Base-by-base conservation (phyloP, 1,139 yeast genomes). In the Yamadazyma triangularis region DNA sequence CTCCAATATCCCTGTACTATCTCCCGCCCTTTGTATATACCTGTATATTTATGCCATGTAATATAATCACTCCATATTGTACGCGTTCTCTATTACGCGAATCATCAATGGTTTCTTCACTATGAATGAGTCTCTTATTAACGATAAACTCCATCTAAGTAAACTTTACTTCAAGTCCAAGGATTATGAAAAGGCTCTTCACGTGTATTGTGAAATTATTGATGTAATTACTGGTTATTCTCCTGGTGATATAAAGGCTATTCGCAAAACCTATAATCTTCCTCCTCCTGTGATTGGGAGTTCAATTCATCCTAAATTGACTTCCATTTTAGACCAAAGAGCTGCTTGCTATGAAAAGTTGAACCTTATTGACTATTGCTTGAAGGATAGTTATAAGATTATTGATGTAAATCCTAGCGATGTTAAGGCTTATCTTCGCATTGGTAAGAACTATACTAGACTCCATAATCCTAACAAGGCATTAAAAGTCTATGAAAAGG, bases 271-370 rank as follows among this genome's bases (percentile, higher is more conserved):
- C 13, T 50, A 56, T 32, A 38, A 44, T 2, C 39, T 59, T 5
- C 28, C 32, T 9, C 56, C 44, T 3, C 70, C 72, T 1, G 34
- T 55, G 8, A 36, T 55, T 8, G 69, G 70, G 1, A 39, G 41
- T 8, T 31, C 44, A 11, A 47, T 49, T 13, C 57, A 51, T 26
- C 57, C 57, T 6, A 41, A 44, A 38, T 20, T 52, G 13, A 32
- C 42, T 4, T 45, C 56, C 1, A 29, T 64, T 37, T 57, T 50
- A 50, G 79, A 64, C 56, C 83, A 45, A 39, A 48, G 84, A 16
- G 77, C 84, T 2, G 84, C 86, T 0, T 68, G 79, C 1, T 65
- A 60, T 47, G 80, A 77, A 44, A 78, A 75, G 44, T 38, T 77
- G 31, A 58, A 58, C 2, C 56, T 63, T 12, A 26, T 53, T 2